Percentiles rank a stretch among this genome's conserved stretches.
Conservation (phyloP, 139 green algal species). For the Tetraselmis striata region DNA sequence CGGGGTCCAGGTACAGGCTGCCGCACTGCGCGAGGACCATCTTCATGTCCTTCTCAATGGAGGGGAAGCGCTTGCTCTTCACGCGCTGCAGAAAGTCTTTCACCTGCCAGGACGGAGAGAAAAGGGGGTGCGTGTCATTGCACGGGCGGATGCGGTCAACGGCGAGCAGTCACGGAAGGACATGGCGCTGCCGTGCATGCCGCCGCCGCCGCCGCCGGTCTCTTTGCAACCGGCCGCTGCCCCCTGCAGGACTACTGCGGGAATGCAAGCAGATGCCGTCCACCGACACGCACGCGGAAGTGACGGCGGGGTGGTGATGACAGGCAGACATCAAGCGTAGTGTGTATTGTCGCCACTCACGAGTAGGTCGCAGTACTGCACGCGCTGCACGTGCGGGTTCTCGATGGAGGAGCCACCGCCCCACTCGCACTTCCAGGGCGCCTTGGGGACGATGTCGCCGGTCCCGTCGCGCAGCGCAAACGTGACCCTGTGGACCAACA, state of each 20-base stretch:
- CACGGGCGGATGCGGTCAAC: not conserved
- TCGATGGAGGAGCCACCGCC: conserved; percentile 74
- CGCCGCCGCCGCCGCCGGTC: no score
- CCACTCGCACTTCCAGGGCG: conserved; percentile 44
- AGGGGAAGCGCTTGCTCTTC: conserved; percentile 49
- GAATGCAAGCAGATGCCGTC: no score
- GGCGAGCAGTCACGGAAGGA: not conserved
- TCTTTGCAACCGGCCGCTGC: no score
- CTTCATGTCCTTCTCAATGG: conserved; percentile 67
- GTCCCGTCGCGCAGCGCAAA: conserved; percentile 22
- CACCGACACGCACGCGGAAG: no score
- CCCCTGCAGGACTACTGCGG: no score
- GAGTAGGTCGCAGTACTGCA: conserved; percentile 77
- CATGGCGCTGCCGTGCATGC: no score
- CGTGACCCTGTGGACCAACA: conserved; percentile 2
- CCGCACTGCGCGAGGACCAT: conserved; percentile 73
- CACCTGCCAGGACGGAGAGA: conserved; percentile 39
- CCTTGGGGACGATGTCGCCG: not conserved
- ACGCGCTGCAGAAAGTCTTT: conserved; percentile 66
- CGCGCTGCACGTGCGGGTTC: conserved; percentile 78
- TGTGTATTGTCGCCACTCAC: conserved; percentile 23
- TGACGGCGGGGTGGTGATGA: no score
- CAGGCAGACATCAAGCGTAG: no score
- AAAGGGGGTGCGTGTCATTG: not conserved
- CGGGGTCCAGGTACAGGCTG: conserved; percentile 60